Conservation (phyloP, 2,329 filamentous ascomycete genomes). For the Stromatinia cepivora region DNA sequence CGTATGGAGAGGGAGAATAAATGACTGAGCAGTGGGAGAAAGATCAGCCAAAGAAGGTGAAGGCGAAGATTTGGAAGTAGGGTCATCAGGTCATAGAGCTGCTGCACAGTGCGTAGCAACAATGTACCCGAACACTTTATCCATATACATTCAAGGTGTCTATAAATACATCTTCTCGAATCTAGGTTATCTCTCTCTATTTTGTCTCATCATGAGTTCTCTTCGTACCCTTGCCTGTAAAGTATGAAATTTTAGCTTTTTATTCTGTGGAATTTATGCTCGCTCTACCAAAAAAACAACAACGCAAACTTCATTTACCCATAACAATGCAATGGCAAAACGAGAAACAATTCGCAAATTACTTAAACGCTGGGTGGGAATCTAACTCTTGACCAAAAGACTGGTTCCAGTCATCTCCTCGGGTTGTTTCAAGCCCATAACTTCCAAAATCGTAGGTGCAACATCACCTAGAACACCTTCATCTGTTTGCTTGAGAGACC, state of each 20-base stretch:
- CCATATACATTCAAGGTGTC: background rate
- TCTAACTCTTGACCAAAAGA: constrained; percentile 70
- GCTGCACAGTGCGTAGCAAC: background rate
- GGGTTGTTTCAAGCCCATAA: constrained; percentile 88
- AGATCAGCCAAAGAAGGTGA: background rate
- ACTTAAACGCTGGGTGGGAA: constrained; percentile 24
- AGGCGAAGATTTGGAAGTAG: background rate
- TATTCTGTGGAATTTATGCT: constrained; percentile 20
- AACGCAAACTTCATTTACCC: constrained; percentile 3
- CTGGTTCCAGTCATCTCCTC: constrained; percentile 88
- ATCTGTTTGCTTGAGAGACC: constrained; percentile 72
- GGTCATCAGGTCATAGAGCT: background rate
- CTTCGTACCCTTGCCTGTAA: constrained; percentile 37
- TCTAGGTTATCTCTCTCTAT: background rate
- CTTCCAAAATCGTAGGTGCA: constrained; percentile 85
- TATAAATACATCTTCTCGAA: constrained; percentile 5
- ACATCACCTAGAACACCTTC: constrained; percentile 91
- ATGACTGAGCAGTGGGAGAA: constrained; percentile 1
- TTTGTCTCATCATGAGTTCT: constrained; percentile 36
- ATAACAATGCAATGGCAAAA: constrained; percentile 21
- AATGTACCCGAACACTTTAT: background rate
- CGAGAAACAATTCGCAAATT: constrained; percentile 6
- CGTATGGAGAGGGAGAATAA: background rate
- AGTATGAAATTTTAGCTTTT: constrained; percentile 27
- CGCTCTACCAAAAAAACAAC: constrained; percentile 13